These are phyloP conservation scores for Omphalotus guepiniiformis DNA, from an alignment of 768 basidiomycete genomes.

Conservation along the genomic window DNA sequence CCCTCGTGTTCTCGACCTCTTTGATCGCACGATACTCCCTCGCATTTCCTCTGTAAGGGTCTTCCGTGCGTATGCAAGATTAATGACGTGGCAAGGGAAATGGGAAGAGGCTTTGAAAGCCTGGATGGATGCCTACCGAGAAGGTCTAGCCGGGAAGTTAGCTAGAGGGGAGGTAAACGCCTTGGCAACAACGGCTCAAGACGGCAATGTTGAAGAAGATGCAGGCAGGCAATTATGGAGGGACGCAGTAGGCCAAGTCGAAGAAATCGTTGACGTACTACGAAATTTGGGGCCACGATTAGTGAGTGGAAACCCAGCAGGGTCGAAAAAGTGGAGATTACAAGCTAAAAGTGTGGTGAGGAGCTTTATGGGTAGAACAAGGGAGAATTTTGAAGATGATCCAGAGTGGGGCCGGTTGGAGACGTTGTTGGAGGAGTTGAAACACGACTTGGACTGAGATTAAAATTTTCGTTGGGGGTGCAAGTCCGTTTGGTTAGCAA, in stretches of 20 bases:
- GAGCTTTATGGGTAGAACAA: slow-evolving; percentile 84
- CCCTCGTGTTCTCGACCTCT: slow-evolving; percentile 63
- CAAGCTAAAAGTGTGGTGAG: slow-evolving; percentile 85
- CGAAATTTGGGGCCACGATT: slow-evolving; percentile 74
- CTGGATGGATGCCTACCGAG: slow-evolving; percentile 82
- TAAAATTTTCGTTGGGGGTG: too few species aligned
- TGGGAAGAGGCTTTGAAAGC: slow-evolving; percentile 81
- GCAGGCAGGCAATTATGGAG: slow-evolving; percentile 52
- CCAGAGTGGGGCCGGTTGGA: slow-evolving; percentile 73
- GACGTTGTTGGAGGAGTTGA: slow-evolving; percentile 63
- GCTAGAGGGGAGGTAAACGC: slow-evolving; percentile 55
- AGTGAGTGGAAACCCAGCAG: slow-evolving; percentile 32
- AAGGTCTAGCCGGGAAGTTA: slow-evolving; percentile 54
- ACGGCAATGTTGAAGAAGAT: slow-evolving; percentile 36
- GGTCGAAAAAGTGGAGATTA: slow-evolving; percentile 66
- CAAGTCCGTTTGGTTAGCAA: too few species aligned
- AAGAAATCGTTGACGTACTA: slow-evolving; percentile 80
- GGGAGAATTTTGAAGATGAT: slow-evolving; percentile 81
- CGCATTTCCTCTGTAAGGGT: slow-evolving; percentile 66
- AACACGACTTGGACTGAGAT: too few species aligned
- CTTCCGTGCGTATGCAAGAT: slow-evolving; percentile 79
- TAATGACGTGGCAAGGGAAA: slow-evolving; percentile 66
- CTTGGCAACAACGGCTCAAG: not conserved
- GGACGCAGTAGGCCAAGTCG: slow-evolving; percentile 73
- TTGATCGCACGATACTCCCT: slow-evolving; percentile 77